A percentile compares a stretch with the other conserved stretches of the same genome.
Evolutionary conservation across 2,329 filamentous ascomycete genomes (phyloP).

Genomic region (Penicillium sclerotigenum): DNA sequence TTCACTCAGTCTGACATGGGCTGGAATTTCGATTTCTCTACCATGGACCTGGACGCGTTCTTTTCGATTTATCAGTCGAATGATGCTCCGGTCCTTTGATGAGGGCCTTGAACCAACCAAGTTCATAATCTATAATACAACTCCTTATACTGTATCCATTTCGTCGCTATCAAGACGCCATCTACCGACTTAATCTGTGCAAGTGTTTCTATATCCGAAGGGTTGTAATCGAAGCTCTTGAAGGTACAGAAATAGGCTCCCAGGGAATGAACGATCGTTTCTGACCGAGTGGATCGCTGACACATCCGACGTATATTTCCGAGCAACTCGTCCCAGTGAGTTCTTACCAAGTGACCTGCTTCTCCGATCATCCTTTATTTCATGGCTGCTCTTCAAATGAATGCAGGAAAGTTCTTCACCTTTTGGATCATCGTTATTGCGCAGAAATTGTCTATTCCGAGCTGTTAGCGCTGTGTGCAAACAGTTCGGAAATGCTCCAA

Average conservation of each 20-base stretch:
- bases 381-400: conserved; percentile 53
- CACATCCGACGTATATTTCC: not conserved
- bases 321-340: not conserved
- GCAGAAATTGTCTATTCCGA: conserved; percentile 51
- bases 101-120: not conserved
- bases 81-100: conserved; percentile 9
- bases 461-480: conserved; percentile 47
- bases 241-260: not conserved
- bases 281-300: not conserved
- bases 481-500: conserved; percentile 47
- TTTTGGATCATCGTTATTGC: conserved; percentile 53
- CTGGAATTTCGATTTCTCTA: conserved; percentile 42
- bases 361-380: conserved; percentile 61
- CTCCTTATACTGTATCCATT: not conserved
- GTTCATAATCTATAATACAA: not conserved
- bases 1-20: conserved; percentile 39
- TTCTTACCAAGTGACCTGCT: conserved; percentile 57
- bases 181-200: not conserved
- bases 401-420: conserved; percentile 60
- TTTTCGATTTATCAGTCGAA: conserved; percentile 34
- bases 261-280: not conserved
- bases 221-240: not conserved
- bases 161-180: not conserved
- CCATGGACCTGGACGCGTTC: conserved; percentile 41
- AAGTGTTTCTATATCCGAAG: conserved; percentile 1